A percentile compares a stretch with the other conserved stretches of the same genome.
phyloP scores from a whole-genome alignment of 1,284 basidiomycete genomes.

The Trichosporon faecale region DNA sequence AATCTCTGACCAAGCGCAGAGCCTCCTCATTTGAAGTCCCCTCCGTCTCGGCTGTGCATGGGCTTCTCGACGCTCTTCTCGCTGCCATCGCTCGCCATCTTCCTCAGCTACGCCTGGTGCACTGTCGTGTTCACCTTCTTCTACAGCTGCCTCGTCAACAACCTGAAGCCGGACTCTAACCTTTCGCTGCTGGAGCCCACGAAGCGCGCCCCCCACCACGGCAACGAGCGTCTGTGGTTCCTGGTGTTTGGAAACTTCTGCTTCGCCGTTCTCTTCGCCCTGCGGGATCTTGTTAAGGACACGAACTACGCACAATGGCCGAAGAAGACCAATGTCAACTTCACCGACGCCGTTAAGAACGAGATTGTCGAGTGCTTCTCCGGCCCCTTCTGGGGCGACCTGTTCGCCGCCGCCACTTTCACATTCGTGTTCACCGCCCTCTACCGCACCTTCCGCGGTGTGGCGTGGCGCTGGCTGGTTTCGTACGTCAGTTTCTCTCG shows the following conservation, averaged over 20 bases:
- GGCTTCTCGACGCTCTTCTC: constrained; percentile 27
- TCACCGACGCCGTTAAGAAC: constrained; percentile 5
- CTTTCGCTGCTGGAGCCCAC: constrained; percentile 29
- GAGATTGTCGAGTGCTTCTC: neutral
- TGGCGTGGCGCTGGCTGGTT: constrained; percentile 16
- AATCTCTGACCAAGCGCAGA: constrained; percentile 18
- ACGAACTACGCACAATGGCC: constrained; percentile 37
- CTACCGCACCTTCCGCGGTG: constrained; percentile 2
- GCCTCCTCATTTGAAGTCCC: constrained; percentile 18
- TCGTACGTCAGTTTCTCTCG: constrained; percentile 28
- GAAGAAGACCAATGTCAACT: constrained; percentile 6
- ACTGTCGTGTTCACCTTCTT: constrained; percentile 25
- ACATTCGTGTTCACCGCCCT: constrained; percentile 1
- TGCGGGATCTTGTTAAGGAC: constrained; percentile 32
- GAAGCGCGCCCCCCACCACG: constrained; percentile 42
- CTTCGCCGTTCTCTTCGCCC: constrained; percentile 30
- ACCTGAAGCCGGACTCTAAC: constrained; percentile 17
- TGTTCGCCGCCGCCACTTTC: neutral
- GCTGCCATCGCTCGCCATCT: constrained; percentile 23
- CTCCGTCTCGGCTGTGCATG: constrained; percentile 18
- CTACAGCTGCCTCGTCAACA: constrained; percentile 22
- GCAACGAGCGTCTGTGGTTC: constrained; percentile 49
- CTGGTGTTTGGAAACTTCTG: constrained; percentile 34
- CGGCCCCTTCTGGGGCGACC: neutral
- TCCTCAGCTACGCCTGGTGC: constrained; percentile 28